Evolutionary conservation across 2,329 filamentous ascomycete species (phyloP).

Genomic region (Xylariaceae sp.): DNA sequence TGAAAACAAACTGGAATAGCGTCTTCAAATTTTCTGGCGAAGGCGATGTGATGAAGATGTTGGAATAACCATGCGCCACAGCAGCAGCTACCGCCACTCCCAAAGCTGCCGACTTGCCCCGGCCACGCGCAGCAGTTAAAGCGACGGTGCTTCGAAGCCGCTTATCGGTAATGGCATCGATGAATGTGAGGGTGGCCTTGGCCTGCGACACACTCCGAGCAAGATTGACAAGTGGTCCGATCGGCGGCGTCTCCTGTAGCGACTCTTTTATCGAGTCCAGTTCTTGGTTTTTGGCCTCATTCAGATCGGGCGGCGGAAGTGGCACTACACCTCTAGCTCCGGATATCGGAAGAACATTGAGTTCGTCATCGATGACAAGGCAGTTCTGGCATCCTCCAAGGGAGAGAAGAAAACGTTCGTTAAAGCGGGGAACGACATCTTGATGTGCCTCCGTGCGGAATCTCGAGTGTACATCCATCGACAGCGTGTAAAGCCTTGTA

Average conservation of each 20-base stretch:
- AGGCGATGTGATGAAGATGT: constrained; percentile 89
- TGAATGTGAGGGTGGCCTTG: constrained; percentile 93
- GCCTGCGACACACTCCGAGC: constrained; percentile 93
- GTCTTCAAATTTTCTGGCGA: constrained; percentile 87
- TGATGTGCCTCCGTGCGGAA: constrained; percentile 95
- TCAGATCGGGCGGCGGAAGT: constrained; percentile 71
- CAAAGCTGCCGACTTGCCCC: constrained; percentile 94
- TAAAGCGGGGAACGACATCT: constrained; percentile 93
- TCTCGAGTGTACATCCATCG: constrained; percentile 96
- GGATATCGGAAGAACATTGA: constrained; percentile 96
- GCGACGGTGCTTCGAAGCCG: constrained; percentile 91
- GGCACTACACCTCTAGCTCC: constrained; percentile 87
- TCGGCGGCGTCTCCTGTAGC: constrained; percentile 78
- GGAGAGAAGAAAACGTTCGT: constrained; percentile 94
- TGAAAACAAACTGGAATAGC: constrained; percentile 96
- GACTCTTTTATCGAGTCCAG: constrained; percentile 85
- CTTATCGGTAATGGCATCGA: constrained; percentile 95
- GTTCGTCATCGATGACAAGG: constrained; percentile 93
- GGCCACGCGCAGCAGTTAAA: constrained; percentile 87
- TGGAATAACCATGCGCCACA: constrained; percentile 94
- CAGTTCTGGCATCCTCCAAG: constrained; percentile 94
- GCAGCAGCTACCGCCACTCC: constrained; percentile 93
- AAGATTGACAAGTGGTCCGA: constrained; percentile 79
- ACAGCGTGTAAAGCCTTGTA: constrained; percentile 73
- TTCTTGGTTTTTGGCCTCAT: constrained; percentile 74